Conservation (phyloP, 768 basidiomycete species). For the Boletus rubescentipes region DNA sequence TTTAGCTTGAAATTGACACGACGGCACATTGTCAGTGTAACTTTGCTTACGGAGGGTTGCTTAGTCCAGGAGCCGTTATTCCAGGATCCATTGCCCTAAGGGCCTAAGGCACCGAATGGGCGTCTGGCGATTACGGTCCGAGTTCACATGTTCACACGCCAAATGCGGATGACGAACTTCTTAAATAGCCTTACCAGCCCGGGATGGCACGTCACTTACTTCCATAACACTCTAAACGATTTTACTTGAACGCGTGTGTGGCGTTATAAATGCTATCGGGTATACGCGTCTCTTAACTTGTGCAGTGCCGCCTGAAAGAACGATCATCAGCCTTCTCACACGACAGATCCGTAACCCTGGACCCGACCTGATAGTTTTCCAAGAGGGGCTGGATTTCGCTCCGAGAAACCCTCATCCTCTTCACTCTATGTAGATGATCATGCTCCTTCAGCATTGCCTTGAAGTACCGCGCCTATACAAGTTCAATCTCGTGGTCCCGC, state of each 20-base stretch:
- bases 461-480: constrained; percentile 76
- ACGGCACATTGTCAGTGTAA: too few species aligned
- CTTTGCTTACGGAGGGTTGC: too few species aligned
- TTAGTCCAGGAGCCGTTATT: too few species aligned
- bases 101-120: too few species aligned
- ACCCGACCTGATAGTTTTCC: constrained; percentile 65
- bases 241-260: not conserved
- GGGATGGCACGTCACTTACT: not conserved
- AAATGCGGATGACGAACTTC: too few species aligned
- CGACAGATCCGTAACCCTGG: not conserved
- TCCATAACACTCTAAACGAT: not conserved
- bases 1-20: too few species aligned
- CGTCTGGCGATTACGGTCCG: too few species aligned
- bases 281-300: constrained; percentile 28
- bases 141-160: too few species aligned
- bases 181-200: too few species aligned
- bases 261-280: constrained; percentile 10
- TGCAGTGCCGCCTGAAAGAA: constrained; percentile 28
- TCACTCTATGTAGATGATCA: constrained; percentile 67
- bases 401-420: constrained; percentile 62
- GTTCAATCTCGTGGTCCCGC: not conserved
- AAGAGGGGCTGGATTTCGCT: constrained; percentile 56
- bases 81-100: too few species aligned
- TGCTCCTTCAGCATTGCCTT: constrained; percentile 76
- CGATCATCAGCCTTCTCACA: constrained; percentile 1